Base-by-base conservation (phyloP, 2,329 filamentous ascomycete species). In the Fusarium albidum region DNA sequence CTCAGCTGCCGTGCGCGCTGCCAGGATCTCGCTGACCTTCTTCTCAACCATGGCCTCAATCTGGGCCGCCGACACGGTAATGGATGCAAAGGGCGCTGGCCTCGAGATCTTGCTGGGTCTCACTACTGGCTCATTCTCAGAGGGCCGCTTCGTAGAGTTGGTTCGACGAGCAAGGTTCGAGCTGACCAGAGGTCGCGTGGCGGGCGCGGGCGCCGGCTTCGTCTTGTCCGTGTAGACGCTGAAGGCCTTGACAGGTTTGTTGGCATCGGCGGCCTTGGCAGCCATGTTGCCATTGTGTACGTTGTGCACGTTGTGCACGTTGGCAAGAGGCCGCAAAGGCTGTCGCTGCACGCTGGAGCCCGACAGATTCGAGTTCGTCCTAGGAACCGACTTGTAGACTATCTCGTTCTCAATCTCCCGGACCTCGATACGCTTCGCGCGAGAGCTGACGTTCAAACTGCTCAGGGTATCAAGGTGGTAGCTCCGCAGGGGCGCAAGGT, bases 321-420 rank as follows among this genome's bases (percentile, higher is more conserved):
- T 88, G 17, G 88, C 84, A 35, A 96, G 78, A 10, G 92, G 88
- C 13, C 91, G 85, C 18, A 97, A 75, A 9, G 94, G 92, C 69
- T 96, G 92, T 13, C 94, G 83, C 47, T 79, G 76, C 4, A 74
- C 61, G 8, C 77, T 78, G 59, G 75, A 61, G 63, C 71, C 65
- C 44, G 71, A 66, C 63, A 74, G 63, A 59, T 67, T 70, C 10
- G 74, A 70, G 65, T 68, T 75, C n/a, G 82, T 78, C 49, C 85
- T 82, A 25, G 88, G 85, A 49, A 85, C 82, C 47, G 90, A 87
- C 69, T 90, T 92, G 77, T 91, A 96, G 33, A 96, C 88, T 5
- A 96, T 89, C 69, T 97, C 92, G 68, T 98, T 98, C 73, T 98
- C 94, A 52, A 96, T 91, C 72, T 98, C 95, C 43, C 92, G 88